A percentile compares a stretch with the other conserved stretches of the same genome.
These are phyloP conservation scores for Phytophthora pini DNA, from an alignment of 352 stramenopile genomes.

Conservation along the genomic window DNA sequence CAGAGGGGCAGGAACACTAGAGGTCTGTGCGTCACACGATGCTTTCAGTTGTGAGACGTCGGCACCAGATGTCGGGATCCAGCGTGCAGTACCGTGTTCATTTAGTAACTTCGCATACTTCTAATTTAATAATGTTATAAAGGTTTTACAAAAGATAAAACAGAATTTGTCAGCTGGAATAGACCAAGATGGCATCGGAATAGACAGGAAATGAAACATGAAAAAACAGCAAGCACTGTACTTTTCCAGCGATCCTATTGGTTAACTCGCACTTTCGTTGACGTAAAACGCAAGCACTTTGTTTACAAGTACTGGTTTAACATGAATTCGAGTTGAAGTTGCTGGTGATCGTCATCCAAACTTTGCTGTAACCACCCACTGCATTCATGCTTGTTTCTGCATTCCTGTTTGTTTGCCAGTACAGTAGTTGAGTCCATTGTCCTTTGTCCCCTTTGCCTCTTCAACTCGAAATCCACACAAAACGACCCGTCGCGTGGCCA, in stretches of 20 bases:
- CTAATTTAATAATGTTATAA: neutral
- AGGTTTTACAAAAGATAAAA: neutral
- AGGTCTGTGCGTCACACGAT: slow-evolving; percentile 5
- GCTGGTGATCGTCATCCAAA: neutral
- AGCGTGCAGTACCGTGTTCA: neutral
- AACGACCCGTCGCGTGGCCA: slow-evolving; percentile 8
- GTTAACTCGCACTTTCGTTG: neutral
- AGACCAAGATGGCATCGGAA: neutral
- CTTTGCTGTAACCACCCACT: neutral
- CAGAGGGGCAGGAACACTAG: neutral
- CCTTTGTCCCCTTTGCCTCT: too few relatives aligned
- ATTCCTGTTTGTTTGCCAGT: too few relatives aligned
- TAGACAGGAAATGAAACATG: neutral
- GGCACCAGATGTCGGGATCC: slow-evolving; percentile 1
- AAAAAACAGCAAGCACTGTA: neutral
- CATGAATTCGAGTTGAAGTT: too few relatives aligned
- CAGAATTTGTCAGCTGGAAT: neutral
- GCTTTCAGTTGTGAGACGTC: slow-evolving; percentile 36
- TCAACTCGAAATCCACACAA: neutral
- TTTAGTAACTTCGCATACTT: neutral
- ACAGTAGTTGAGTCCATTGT: too few relatives aligned
- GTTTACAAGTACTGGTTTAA: too few relatives aligned
- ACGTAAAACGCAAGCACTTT: slow-evolving; percentile 9
- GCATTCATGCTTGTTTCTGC: too few relatives aligned
- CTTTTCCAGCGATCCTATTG: neutral